Evolutionary conservation across 2,329 filamentous ascomycete species (phyloP).

Genomic region (Phaeoacremonium minimum): DNA sequence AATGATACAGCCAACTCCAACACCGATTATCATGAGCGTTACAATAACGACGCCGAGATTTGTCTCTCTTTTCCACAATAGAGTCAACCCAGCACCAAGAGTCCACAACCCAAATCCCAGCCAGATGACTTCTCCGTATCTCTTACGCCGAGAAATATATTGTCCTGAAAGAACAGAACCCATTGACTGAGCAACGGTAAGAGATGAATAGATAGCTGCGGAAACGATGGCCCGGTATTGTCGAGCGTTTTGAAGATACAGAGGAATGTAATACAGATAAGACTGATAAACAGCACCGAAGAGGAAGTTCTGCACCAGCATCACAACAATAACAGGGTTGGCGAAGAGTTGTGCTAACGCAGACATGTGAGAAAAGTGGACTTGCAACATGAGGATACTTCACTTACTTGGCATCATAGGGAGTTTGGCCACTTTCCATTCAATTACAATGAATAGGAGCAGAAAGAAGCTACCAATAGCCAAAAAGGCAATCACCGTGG

Average conservation of each 20-base stretch:
- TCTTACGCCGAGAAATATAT: conserved; percentile 51
- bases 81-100: conserved; percentile 44
- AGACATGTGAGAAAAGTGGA: background rate
- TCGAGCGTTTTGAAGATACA: conserved; percentile 56
- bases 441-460: conserved; percentile 45
- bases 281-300: conserved; percentile 56
- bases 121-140: conserved; percentile 57
- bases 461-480: conserved; percentile 13
- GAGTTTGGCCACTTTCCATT: conserved; percentile 48
- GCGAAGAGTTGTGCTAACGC: conserved; percentile 35
- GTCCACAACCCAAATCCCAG: conserved; percentile 27
- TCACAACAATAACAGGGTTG: conserved; percentile 43
- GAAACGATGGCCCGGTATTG: conserved; percentile 33
- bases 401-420: conserved; percentile 51
- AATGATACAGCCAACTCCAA: conserved; percentile 46
- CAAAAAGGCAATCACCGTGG: conserved; percentile 57
- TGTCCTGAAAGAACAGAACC: conserved; percentile 45
- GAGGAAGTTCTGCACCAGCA: conserved; percentile 55
- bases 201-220: conserved; percentile 44
- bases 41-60: conserved; percentile 41
- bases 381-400: background rate
- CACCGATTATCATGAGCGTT: conserved; percentile 42
- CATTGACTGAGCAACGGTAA: conserved; percentile 41
- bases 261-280: conserved; percentile 55
- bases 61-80: conserved; percentile 41